These are phyloP conservation scores for Ceratobasidium sp. DNA, from an alignment of 1,284 basidiomycete species.

Conservation along the genomic window DNA sequence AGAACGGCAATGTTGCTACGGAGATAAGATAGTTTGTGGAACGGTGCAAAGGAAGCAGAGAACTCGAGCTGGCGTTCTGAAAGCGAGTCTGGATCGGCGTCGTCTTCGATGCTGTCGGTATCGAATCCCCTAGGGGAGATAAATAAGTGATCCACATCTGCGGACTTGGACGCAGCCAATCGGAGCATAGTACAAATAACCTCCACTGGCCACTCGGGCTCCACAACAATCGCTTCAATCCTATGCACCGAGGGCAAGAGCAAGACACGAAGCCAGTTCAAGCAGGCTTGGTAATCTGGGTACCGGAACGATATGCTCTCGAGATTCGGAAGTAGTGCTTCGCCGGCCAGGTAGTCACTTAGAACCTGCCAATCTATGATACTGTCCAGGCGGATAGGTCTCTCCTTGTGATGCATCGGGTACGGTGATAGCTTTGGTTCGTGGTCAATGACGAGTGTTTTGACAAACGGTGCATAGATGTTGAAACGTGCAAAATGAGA, in stretches of 20 bases:
- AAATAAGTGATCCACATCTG: neutral
- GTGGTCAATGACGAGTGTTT: neutral
- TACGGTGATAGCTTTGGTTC: neutral
- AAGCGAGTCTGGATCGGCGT: neutral
- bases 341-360: neutral
- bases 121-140: neutral
- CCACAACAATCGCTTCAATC: neutral
- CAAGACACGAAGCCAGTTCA: neutral
- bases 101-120: neutral
- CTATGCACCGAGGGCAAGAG: neutral
- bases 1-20: neutral
- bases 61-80: neutral
- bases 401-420: neutral
- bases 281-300: neutral
- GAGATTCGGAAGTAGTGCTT: neutral
- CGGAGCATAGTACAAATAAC: neutral
- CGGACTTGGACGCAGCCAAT: neutral
- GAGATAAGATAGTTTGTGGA: neutral
- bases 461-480: neutral
- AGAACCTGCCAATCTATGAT: neutral
- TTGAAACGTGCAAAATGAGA: conserved; percentile 6
- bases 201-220: neutral
- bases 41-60: neutral
- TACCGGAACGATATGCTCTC: neutral
- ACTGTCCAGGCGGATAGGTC: neutral